Conservation (phyloP, 257 asterid genomes). For the Jasminum sambac region DNA sequence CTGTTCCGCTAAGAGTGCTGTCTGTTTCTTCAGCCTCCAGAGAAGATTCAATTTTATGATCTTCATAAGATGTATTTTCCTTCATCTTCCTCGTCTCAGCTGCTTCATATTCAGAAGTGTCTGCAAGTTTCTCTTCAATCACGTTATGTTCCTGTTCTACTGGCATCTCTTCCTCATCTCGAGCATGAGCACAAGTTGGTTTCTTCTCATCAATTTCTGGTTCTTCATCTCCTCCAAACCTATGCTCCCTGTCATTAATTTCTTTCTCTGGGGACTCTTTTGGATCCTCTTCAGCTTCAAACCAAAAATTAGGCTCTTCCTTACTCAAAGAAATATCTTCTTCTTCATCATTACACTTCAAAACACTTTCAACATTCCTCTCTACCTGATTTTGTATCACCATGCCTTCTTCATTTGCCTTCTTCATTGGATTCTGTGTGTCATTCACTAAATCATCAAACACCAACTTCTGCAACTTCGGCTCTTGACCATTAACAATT, state of each 20-base stretch:
- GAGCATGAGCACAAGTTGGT: slow-evolving; percentile 27
- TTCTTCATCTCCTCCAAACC: slow-evolving; percentile 30
- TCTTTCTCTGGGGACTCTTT: slow-evolving; percentile 33
- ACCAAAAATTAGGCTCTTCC: slow-evolving; percentile 33
- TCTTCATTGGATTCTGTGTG: slow-evolving; percentile 13
- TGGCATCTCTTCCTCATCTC: slow-evolving; percentile 29
- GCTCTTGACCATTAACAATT: slow-evolving; percentile 24
- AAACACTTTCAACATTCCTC: slow-evolving; percentile 23
- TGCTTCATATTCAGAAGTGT: slow-evolving; percentile 32
- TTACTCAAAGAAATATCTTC: slow-evolving; percentile 33
- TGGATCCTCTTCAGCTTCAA: slow-evolving; percentile 33
- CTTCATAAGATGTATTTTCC: slow-evolving; percentile 32
- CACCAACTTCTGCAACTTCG: slow-evolving; percentile 25
- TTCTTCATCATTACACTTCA: slow-evolving; percentile 35
- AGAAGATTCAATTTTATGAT: slow-evolving; percentile 28
- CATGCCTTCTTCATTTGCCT: slow-evolving; percentile 3
- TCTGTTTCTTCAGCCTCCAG: slow-evolving; percentile 34
- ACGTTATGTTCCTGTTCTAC: slow-evolving; percentile 28
- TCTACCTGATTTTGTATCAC: slow-evolving; percentile 33
- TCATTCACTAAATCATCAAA: slow-evolving; percentile 25
- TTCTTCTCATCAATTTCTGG: slow-evolving; percentile 35
- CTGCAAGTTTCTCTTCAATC: slow-evolving; percentile 31
- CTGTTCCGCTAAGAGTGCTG: slow-evolving; percentile 22
- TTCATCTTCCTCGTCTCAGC: slow-evolving; percentile 24
- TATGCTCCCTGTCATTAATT: slow-evolving; percentile 27